These are phyloP conservation scores for Auricularia sp. DNA, from an alignment of 768 basidiomycete species.

Conservation along the genomic window DNA sequence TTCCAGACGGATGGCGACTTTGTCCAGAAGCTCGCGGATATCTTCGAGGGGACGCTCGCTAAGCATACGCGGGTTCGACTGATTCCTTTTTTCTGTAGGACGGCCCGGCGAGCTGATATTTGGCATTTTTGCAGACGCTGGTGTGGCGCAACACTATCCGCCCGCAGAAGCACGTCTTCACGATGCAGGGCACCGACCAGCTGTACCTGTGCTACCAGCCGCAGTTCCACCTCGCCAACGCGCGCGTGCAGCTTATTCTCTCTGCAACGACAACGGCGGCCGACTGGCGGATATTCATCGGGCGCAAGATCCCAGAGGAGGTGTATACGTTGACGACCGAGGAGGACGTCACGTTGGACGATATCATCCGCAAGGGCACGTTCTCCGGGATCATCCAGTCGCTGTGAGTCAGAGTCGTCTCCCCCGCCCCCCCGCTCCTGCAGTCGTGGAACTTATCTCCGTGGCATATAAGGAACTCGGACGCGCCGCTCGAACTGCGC, in stretches of 20 bases:
- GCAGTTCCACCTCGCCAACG: slow-evolving; percentile 16
- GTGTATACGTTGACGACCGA: background rate
- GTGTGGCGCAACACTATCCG: slow-evolving; percentile 24
- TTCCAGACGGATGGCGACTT: slow-evolving; percentile 18
- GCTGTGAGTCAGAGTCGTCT: background rate
- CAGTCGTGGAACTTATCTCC: slow-evolving; percentile 15
- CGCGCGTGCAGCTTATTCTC: slow-evolving; percentile 30
- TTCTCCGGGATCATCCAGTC: too few relatives aligned
- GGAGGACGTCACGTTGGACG: too few relatives aligned
- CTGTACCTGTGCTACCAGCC: slow-evolving; percentile 27
- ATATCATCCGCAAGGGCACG: too few relatives aligned
- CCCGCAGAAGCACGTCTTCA: slow-evolving; percentile 25
- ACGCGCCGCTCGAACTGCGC: background rate
- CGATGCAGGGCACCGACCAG: slow-evolving; percentile 28
- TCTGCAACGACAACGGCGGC: slow-evolving; percentile 14
- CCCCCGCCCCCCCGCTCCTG: background rate
- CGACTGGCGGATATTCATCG: slow-evolving; percentile 12
- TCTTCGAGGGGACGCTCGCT: slow-evolving; percentile 24
- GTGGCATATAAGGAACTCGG: slow-evolving; percentile 7
- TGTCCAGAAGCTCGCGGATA: slow-evolving; percentile 18
- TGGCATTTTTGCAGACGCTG: too few relatives aligned
- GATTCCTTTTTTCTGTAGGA: too few relatives aligned
- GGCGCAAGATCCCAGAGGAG: slow-evolving; percentile 6
- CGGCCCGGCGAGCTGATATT: too few relatives aligned
- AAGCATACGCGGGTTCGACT: slow-evolving; percentile 19